A percentile compares a stretch with the other conserved stretches of the same genome.
These are phyloP conservation scores for Fusarium udum DNA, from an alignment of 2,329 filamentous ascomycete species.

Conservation along the genomic window DNA sequence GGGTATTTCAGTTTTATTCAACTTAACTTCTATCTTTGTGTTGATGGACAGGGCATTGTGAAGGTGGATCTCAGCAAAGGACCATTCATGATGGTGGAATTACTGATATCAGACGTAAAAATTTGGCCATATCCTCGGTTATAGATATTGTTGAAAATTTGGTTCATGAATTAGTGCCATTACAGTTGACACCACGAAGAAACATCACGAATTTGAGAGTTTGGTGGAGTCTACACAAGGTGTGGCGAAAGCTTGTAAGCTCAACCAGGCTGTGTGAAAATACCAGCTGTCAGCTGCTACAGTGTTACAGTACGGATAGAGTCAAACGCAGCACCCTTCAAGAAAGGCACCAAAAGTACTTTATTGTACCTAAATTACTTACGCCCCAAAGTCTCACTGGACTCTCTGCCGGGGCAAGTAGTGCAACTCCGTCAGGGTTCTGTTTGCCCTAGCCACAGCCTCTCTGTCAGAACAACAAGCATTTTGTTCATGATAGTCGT, in stretches of 20 bases:
- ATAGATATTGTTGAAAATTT: not conserved
- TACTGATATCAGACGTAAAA: slow-evolving; percentile 16
- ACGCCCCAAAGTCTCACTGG: slow-evolving; percentile 12
- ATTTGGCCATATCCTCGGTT: slow-evolving; percentile 15
- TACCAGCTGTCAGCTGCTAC: slow-evolving; percentile 17
- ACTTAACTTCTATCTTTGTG: not conserved
- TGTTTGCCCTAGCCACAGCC: slow-evolving; percentile 31
- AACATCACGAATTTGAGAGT: not conserved
- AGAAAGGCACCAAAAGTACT: not conserved
- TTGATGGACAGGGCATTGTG: not conserved
- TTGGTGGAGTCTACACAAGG: slow-evolving; percentile 6
- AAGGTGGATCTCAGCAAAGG: slow-evolving; percentile 17
- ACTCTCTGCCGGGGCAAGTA: slow-evolving; percentile 20
- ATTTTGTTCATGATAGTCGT: slow-evolving; percentile 5
- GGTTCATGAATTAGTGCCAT: not conserved
- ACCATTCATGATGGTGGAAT: slow-evolving; percentile 2
- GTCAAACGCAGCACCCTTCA: slow-evolving; percentile 3
- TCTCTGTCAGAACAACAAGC: slow-evolving; percentile 17
- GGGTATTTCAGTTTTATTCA: slow-evolving; percentile 17
- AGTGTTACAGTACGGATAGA: not conserved
- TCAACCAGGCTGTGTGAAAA: slow-evolving; percentile 5
- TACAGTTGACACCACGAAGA: not conserved
- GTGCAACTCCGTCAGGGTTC: slow-evolving; percentile 14
- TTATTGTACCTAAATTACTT: not conserved
- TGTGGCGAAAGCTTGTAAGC: slow-evolving; percentile 21